These are phyloP conservation scores for Hypoxylon perforatum DNA, from an alignment of 495 filamentous ascomycete species.

Conservation along the genomic window DNA sequence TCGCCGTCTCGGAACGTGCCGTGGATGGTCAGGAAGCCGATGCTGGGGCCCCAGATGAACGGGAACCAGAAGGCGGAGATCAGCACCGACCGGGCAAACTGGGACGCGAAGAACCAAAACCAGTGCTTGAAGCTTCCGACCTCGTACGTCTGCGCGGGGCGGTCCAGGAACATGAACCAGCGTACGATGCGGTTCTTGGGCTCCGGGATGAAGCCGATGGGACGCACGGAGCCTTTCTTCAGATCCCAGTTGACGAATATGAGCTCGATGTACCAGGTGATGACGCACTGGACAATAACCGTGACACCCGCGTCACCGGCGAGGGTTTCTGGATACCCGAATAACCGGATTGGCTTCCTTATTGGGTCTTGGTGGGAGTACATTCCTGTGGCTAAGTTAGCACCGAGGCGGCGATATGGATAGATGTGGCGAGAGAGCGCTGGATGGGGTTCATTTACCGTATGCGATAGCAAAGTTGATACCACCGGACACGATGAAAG, in stretches of 20 bases:
- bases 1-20: conserved; percentile 45
- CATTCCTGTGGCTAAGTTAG: conserved; percentile 46
- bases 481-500: conserved; percentile 51
- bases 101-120: conserved; percentile 41
- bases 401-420: background rate
- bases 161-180: conserved; percentile 57
- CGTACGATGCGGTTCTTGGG: conserved; percentile 36
- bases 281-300: conserved; percentile 42
- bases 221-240: conserved; percentile 47
- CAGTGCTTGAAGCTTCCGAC: conserved; percentile 43
- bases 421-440: background rate
- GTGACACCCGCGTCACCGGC: conserved; percentile 54
- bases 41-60: conserved; percentile 51
- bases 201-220: conserved; percentile 52
- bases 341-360: conserved; percentile 49
- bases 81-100: conserved; percentile 40
- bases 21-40: conserved; percentile 53
- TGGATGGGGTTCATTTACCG: conserved; percentile 43
- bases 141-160: conserved; percentile 31
- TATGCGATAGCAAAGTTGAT: conserved; percentile 61
- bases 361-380: conserved; percentile 44
- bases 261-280: conserved; percentile 46
- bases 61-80: conserved; percentile 45
- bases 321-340: conserved; percentile 55
- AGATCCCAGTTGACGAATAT: conserved; percentile 54